phyloP scores from a whole-genome alignment of 1,139 yeast genomes.

The Magnusiomyces suaveolens region DNA sequence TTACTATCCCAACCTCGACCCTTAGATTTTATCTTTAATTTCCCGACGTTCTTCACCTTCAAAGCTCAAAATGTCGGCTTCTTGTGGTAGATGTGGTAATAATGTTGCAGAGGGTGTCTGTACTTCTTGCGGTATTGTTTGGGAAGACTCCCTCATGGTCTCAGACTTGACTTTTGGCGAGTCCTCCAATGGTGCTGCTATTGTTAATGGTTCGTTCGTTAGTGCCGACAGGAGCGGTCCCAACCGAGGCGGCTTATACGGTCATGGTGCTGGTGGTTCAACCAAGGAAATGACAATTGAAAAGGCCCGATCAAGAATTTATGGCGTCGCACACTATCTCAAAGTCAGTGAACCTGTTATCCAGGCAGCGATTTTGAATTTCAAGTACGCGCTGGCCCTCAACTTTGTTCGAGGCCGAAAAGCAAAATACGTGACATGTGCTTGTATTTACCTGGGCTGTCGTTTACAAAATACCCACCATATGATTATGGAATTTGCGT shows the following conservation, averaged over 20 bases:
- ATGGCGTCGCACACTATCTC: constrained; percentile 69
- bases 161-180: constrained; percentile 94
- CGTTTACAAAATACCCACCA: constrained; percentile 85
- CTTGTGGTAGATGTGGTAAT: constrained; percentile 9
- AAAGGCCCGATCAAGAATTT: constrained; percentile 69
- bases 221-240: constrained; percentile 80
- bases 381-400: constrained; percentile 69
- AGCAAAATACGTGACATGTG: constrained; percentile 88
- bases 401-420: constrained; percentile 94
- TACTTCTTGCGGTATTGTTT: constrained; percentile 71
- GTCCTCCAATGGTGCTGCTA: constrained; percentile 84
- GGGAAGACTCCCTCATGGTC: constrained; percentile 88
- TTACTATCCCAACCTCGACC: no score
- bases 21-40: no score
- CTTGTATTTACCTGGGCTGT: constrained; percentile 91
- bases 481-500: constrained; percentile 90
- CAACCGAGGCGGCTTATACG: constrained; percentile 48
- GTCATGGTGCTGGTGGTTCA: constrained; percentile 44
- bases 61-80: background rate
- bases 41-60: background rate
- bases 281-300: constrained; percentile 79
- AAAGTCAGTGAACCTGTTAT: constrained; percentile 74
- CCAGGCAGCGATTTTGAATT: constrained; percentile 84
- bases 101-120: constrained; percentile 41
- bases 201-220: constrained; percentile 89